Evolutionary conservation across 139 green algal species (phyloP).

Genomic region (Choricystis sp.): DNA sequence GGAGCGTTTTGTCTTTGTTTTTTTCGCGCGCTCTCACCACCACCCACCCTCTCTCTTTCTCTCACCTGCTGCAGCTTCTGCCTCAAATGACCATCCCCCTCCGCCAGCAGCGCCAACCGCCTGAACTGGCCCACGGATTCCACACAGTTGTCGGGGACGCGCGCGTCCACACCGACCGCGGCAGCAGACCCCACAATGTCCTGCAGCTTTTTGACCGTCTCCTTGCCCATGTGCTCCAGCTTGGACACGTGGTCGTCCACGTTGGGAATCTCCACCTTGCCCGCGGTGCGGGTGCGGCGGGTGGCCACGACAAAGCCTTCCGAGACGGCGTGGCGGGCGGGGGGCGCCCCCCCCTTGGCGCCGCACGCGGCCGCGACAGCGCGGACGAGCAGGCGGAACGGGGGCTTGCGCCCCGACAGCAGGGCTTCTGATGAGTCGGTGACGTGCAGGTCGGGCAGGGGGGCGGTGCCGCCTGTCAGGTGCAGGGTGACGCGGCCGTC

Average conservation of each 20-base stretch:
- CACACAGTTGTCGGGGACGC: conserved; percentile 43
- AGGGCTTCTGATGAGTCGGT: conserved; percentile 72
- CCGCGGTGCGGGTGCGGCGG: conserved; percentile 48
- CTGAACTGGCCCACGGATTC: conserved; percentile 60
- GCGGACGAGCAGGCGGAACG: conserved; percentile 63
- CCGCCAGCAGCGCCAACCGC: conserved; percentile 52
- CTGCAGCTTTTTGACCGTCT: conserved; percentile 78
- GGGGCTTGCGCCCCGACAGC: conserved; percentile 69
- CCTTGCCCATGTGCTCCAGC: conserved; percentile 83
- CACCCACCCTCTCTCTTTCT: neutral
- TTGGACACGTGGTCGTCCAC: conserved; percentile 73
- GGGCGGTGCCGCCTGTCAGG: conserved; percentile 12
- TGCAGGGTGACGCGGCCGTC: conserved; percentile 15
- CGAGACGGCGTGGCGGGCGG: conserved; percentile 44
- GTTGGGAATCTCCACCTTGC: conserved; percentile 74
- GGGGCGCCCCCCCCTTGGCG: conserved; percentile 5
- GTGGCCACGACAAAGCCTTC: conserved; percentile 75
- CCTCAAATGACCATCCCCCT: conserved; percentile 59
- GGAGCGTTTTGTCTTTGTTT: neutral
- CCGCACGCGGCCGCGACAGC: conserved; percentile 18
- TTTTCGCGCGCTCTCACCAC: neutral
- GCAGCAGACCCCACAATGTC: conserved; percentile 42
- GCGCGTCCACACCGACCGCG: conserved; percentile 17
- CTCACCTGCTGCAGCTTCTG: conserved; percentile 56
- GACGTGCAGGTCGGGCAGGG: conserved; percentile 31